Conservation (phyloP, 129 eudicot genomes). For the Pseudognaphalium luteoalbum region DNA sequence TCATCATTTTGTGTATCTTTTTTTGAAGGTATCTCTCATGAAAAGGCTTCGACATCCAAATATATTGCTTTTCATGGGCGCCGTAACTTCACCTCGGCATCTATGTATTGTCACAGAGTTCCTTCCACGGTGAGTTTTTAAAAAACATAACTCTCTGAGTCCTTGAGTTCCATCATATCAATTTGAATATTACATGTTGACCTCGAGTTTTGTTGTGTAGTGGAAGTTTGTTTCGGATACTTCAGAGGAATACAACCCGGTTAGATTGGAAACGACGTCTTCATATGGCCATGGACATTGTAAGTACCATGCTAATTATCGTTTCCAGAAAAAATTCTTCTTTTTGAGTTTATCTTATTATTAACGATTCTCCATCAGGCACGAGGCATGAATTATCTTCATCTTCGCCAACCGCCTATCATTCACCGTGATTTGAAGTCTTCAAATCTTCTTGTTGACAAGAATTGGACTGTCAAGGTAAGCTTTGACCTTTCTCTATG, state of each 20-base stretch:
- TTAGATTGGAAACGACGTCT: conserved; percentile 72
- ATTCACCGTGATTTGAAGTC: conserved; percentile 91
- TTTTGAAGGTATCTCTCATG: conserved; percentile 70
- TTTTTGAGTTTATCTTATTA: background rate
- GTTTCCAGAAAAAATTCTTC: too few relatives aligned
- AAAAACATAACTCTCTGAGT: background rate
- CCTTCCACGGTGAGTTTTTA: conserved; percentile 69
- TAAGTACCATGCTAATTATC: conserved; percentile 33
- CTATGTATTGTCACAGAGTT: conserved; percentile 88
- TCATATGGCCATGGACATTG: conserved; percentile 87
- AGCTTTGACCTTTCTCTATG: background rate
- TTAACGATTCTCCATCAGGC: conserved; percentile 46
- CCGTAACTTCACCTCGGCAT: conserved; percentile 72
- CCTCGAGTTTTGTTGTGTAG: conserved; percentile 27
- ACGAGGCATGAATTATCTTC: conserved; percentile 90
- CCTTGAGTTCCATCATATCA: too few relatives aligned
- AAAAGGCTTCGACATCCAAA: conserved; percentile 83
- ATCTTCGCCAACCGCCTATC: conserved; percentile 68
- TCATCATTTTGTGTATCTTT: background rate
- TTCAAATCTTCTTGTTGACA: conserved; percentile 92
- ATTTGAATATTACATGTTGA: too few relatives aligned
- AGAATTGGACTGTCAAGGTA: conserved; percentile 88
- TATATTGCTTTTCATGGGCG: conserved; percentile 85
- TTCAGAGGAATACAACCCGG: conserved; percentile 54
- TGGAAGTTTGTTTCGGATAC: conserved; percentile 73